Evolutionary conservation across 2,329 filamentous ascomycete genomes (phyloP).

Genomic region (Colletotrichum sp.): DNA sequence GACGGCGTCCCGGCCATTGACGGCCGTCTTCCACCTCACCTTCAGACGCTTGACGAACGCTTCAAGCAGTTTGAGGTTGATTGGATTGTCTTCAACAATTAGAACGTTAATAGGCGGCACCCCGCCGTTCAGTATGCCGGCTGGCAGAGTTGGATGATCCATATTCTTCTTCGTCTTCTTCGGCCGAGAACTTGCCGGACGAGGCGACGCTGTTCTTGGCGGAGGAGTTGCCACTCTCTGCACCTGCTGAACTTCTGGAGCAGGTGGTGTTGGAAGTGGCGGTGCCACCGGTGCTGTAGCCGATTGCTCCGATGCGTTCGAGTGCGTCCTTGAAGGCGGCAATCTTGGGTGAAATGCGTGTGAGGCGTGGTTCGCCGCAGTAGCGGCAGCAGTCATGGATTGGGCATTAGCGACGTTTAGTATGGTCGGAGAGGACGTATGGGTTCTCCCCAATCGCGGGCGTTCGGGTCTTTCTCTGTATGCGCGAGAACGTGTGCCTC

Average conservation of each 20-base stretch:
- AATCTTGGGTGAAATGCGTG: slow-evolving; percentile 42
- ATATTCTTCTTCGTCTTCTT: slow-evolving; percentile 61
- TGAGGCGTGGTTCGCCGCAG: slow-evolving; percentile 39
- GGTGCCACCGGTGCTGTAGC: slow-evolving; percentile 53
- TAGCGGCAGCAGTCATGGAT: slow-evolving; percentile 34
- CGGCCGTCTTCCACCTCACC: slow-evolving; percentile 95
- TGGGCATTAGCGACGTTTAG: slow-evolving; percentile 52
- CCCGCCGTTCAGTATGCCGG: slow-evolving; percentile 76
- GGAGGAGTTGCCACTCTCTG: slow-evolving; percentile 62
- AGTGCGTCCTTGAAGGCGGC: slow-evolving; percentile 62
- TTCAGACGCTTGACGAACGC: slow-evolving; percentile 96
- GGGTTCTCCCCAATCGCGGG: slow-evolving; percentile 70
- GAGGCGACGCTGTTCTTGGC: slow-evolving; percentile 53
- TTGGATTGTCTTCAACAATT: slow-evolving; percentile 98
- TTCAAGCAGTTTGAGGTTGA: slow-evolving; percentile 92
- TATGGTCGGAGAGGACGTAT: slow-evolving; percentile 82
- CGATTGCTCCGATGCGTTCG: slow-evolving; percentile 60
- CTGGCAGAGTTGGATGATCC: slow-evolving; percentile 53
- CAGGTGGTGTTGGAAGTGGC: slow-evolving; percentile 56
- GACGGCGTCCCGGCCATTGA: slow-evolving; percentile 93
- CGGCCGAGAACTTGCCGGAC: slow-evolving; percentile 45
- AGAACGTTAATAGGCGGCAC: slow-evolving; percentile 97
- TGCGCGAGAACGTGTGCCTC: slow-evolving; percentile 62
- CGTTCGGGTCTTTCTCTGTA: slow-evolving; percentile 62
- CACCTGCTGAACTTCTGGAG: slow-evolving; percentile 49